Conservation (phyloP, 257 asterid genomes). For the Coffea eugenioides region DNA sequence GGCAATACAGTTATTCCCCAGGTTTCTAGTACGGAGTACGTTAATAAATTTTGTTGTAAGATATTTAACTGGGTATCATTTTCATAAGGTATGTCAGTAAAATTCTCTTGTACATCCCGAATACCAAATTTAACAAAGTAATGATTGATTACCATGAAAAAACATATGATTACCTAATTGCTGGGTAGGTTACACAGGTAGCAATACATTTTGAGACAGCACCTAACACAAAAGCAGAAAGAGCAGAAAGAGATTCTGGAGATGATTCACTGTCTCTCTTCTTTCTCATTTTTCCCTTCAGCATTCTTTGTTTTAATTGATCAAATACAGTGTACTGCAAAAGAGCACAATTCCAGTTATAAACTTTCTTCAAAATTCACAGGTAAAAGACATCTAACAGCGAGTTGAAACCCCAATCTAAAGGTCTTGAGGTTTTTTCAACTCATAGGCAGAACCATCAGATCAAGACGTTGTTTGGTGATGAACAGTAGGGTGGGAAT, state of each 20-base stretch:
- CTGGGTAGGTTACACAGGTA: constrained; percentile 79
- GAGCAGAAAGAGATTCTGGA: constrained; percentile 73
- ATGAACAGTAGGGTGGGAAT: too few relatives aligned
- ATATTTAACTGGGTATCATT: background rate
- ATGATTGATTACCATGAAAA: background rate
- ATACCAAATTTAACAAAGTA: background rate
- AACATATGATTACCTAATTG: constrained; percentile 54
- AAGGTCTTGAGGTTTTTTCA: background rate
- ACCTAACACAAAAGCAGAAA: constrained; percentile 72
- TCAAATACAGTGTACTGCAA: constrained; percentile 88
- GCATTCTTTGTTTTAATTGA: constrained; percentile 65
- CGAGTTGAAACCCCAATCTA: background rate
- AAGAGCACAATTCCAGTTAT: constrained; percentile 15
- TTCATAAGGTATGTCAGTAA: background rate
- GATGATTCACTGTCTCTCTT: constrained; percentile 35
- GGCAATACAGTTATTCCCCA: background rate
- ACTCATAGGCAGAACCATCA: background rate
- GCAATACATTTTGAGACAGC: constrained; percentile 86
- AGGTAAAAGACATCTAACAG: background rate
- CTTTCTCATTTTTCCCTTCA: constrained; percentile 43
- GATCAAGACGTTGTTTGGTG: background rate
- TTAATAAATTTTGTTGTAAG: background rate
- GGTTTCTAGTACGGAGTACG: background rate
- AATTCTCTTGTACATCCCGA: background rate
- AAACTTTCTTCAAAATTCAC: constrained; percentile 14